These are phyloP conservation scores for Diplosphaera chodatii DNA, from an alignment of 139 green algal species.

Conservation along the genomic window DNA sequence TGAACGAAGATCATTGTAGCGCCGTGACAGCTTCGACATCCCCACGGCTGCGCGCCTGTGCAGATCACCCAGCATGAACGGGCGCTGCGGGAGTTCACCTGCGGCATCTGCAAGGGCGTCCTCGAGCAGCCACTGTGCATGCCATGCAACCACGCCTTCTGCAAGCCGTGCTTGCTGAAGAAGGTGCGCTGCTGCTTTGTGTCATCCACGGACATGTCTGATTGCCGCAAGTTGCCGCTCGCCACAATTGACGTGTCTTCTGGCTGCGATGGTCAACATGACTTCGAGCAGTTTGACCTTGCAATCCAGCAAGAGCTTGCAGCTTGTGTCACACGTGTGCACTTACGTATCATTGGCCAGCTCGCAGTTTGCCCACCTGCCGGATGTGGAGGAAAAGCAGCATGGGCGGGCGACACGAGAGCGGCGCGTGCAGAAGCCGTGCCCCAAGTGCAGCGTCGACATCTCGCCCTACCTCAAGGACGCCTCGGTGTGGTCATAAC, in stretches of 20 bases:
- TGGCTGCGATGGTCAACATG: too few relatives aligned
- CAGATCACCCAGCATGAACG: slow-evolving; percentile 59
- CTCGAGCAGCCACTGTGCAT: slow-evolving; percentile 60
- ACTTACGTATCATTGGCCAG: too few relatives aligned
- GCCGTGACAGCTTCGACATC: too few relatives aligned
- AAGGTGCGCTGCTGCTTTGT: slow-evolving; percentile 18
- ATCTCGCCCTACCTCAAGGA: slow-evolving; percentile 69
- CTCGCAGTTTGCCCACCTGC: slow-evolving; percentile 5
- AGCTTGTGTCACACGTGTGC: too few relatives aligned
- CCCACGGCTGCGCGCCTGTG: too few relatives aligned
- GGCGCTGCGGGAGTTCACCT: slow-evolving; percentile 71
- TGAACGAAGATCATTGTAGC: too few relatives aligned
- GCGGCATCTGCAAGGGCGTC: slow-evolving; percentile 61
- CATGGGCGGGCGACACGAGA: slow-evolving; percentile 47
- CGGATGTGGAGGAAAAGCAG: neutral
- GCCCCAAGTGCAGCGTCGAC: slow-evolving; percentile 61
- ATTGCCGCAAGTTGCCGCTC: too few relatives aligned
- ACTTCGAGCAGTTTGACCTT: too few relatives aligned
- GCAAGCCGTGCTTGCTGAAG: slow-evolving; percentile 75
- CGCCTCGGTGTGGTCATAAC: slow-evolving; percentile 11
- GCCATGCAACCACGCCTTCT: slow-evolving; percentile 89
- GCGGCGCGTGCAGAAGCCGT: slow-evolving; percentile 59
- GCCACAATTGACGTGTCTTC: too few relatives aligned
- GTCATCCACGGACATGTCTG: too few relatives aligned
- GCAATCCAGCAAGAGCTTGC: too few relatives aligned